These are phyloP conservation scores for barley (Hordeum vulgare) DNA, from an alignment of 176 grass and related monocot species.

Conservation along the genomic window DNA sequence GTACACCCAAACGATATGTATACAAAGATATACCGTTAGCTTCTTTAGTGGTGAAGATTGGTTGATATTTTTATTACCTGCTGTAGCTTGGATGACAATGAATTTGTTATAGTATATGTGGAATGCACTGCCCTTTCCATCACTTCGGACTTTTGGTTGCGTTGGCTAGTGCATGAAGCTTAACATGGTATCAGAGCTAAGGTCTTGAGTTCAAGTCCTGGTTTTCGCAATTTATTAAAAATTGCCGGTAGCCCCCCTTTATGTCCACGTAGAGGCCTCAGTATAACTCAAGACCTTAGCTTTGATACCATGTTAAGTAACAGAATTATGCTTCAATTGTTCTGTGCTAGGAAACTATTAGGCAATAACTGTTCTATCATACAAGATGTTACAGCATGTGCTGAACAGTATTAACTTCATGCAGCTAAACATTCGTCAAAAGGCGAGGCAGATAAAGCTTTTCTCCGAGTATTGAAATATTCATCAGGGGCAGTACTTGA, in stretches of 20 bases:
- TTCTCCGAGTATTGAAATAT: conserved; percentile 92
- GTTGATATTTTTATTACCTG: not conserved
- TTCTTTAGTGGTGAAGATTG: not conserved
- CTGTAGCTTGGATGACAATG: not conserved
- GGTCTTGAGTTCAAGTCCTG: too few species aligned
- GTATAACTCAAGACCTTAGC: too few species aligned
- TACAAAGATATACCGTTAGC: not conserved
- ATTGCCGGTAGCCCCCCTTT: too few species aligned
- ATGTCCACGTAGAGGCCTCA: too few species aligned
- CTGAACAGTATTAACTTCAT: conserved; percentile 32
- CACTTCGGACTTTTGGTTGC: too few species aligned
- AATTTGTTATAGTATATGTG: too few species aligned
- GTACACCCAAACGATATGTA: not conserved
- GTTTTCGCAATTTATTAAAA: too few species aligned
- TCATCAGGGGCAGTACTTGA: conserved; percentile 96
- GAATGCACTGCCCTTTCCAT: too few species aligned
- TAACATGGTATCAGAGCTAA: too few species aligned
- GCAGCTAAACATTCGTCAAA: conserved; percentile 75
- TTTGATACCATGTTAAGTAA: too few species aligned
- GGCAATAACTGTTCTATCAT: not conserved
- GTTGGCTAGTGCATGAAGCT: too few species aligned
- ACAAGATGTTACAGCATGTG: not conserved
- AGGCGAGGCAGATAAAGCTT: conserved; percentile 65
- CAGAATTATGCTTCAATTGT: not conserved
- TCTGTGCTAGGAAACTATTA: not conserved